A percentile compares a stretch with the other conserved stretches of the same genome.
Conservation (phyloP, 2,329 filamentous ascomycete genomes). For the Hypoxylon sp. region DNA sequence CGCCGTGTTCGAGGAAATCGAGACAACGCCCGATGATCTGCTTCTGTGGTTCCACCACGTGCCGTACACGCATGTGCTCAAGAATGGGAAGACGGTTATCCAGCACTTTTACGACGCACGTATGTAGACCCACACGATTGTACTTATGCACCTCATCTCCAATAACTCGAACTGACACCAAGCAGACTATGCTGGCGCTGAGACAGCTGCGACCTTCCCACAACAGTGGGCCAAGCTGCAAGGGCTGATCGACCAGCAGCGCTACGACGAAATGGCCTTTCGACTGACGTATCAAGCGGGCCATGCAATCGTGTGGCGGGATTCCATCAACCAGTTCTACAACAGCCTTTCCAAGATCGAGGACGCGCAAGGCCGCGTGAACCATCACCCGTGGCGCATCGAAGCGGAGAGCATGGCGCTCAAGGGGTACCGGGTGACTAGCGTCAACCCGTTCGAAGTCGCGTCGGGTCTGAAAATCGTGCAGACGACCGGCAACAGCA, state of each 20-base stretch:
- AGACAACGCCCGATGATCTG: constrained; percentile 76
- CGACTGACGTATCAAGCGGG: constrained; percentile 76
- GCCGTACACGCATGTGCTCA: constrained; percentile 73
- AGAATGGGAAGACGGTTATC: constrained; percentile 74
- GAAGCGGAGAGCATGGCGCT: constrained; percentile 77
- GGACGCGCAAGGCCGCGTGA: constrained; percentile 69
- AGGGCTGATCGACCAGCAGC: constrained; percentile 71
- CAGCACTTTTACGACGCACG: constrained; percentile 67
- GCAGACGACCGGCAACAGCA: constrained; percentile 68
- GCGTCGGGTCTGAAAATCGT: constrained; percentile 70
- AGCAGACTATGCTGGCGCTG: constrained; percentile 65
- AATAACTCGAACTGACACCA: constrained; percentile 7
- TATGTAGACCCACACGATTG: constrained; percentile 11
- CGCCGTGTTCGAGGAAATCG: constrained; percentile 69
- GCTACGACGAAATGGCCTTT: constrained; percentile 71
- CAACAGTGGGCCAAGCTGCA: constrained; percentile 67
- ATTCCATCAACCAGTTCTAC: constrained; percentile 76
- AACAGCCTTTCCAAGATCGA: constrained; percentile 71
- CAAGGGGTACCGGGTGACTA: constrained; percentile 68
- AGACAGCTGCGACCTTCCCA: constrained; percentile 72
- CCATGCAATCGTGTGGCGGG: constrained; percentile 79
- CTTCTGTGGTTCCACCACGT: constrained; percentile 84
- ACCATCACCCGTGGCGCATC: constrained; percentile 74
- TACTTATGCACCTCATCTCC: not conserved
- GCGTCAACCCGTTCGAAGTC: constrained; percentile 71